These are phyloP conservation scores for Achaetomium macrosporum DNA, from an alignment of 2,329 filamentous ascomycete species.

Conservation along the genomic window DNA sequence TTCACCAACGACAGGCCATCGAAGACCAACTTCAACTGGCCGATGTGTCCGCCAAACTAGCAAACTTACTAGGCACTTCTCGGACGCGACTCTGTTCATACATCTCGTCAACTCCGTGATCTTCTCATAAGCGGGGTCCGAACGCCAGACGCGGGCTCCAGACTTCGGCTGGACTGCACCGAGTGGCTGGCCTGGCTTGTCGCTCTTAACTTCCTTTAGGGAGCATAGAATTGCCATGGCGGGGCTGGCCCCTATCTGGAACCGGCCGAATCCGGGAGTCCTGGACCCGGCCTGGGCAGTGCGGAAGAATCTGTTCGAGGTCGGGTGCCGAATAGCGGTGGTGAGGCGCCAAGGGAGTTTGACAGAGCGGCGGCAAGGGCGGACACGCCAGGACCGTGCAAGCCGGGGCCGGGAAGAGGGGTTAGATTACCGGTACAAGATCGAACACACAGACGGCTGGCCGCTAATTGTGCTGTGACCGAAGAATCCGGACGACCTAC, in stretches of 20 bases:
- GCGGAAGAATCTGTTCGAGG: constrained; percentile 56
- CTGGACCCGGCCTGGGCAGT: constrained; percentile 42
- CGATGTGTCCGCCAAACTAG: too few relatives aligned
- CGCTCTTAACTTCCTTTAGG: too few relatives aligned
- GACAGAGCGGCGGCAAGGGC: constrained; percentile 84
- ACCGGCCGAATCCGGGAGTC: constrained; percentile 52
- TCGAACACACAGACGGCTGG: constrained; percentile 90
- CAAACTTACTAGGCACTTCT: too few relatives aligned
- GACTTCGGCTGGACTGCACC: too few relatives aligned
- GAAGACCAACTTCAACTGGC: too few relatives aligned
- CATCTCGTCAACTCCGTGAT: too few relatives aligned
- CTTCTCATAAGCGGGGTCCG: too few relatives aligned
- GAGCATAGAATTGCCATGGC: constrained; percentile 52
- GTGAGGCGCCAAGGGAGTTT: constrained; percentile 63
- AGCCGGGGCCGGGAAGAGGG: constrained; percentile 60
- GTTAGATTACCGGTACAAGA: constrained; percentile 46
- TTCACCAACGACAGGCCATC: too few relatives aligned
- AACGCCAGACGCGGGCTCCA: too few relatives aligned
- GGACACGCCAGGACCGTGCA: constrained; percentile 75
- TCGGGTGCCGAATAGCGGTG: constrained; percentile 65
- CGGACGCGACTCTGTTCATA: too few relatives aligned
- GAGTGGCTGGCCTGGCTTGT: too few relatives aligned
- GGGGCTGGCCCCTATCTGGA: constrained; percentile 55
- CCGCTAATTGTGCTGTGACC: constrained; percentile 84
- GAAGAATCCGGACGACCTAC: constrained; percentile 60